Base-by-base conservation (phyloP, 805 yeast genomes). In the Ogataea philodendri region DNA sequence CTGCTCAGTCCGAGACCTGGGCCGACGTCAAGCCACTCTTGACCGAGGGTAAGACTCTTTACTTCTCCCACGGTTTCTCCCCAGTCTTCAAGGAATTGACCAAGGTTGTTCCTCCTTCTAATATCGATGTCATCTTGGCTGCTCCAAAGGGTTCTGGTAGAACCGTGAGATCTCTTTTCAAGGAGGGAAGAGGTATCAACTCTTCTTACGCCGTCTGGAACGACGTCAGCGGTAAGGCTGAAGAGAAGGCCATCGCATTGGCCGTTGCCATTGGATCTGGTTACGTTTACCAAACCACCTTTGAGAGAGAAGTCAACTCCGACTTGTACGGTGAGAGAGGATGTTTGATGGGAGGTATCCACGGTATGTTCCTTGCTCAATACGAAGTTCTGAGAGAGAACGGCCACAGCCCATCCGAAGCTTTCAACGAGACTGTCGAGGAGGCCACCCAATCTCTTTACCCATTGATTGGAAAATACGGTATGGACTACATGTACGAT, bases 71-170 rank as follows among this genome's bases (percentile, higher is more conserved):
- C 76, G 98, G 98, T 65, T 93, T 93, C 86, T 89, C 97, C 39
- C 97, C 97, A 63, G 97, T 93, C 46, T 93, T 93, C 90, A 87
- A 88, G 75, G 88, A 88, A 59, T 82, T 90, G 71, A 93, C 98
- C 66, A 75, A 89, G 61, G 98, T 93, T 59, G 96, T 80, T 59
- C 83, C 96, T 60, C 98, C 98, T 74, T 70, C 72, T 54, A 84
- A 90, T 72, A 78, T 93, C 53, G 98, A 93, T 63, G 97, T 89
- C 54, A 93, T 93, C 73, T 78, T 93, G 64, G 98, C 90, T 63
- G 98, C 98, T 69, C 98, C 98, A 74, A 93, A 93, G 84, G 98
- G 98, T 67, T 90, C 97, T 49, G 98, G 98, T 74, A 88, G 98
- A 78, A 93, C 98, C 57, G 98, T 93, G 57, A 86, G 98, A 80